Conservation (phyloP, 2,329 filamentous ascomycete species). For the Zymoseptoria brevis region DNA sequence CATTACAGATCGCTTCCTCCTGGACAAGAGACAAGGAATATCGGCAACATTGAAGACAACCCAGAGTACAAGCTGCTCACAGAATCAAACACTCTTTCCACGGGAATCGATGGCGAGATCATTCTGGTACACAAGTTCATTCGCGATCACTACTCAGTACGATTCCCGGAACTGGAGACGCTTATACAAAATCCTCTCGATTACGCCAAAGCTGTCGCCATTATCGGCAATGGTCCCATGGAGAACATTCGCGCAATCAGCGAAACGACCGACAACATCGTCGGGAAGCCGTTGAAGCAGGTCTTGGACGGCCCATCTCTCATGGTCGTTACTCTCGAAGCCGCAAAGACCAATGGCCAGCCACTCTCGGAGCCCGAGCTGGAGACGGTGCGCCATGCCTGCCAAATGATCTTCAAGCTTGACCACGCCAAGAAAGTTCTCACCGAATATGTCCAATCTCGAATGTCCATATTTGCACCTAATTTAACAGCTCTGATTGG, state of each 20-base stretch:
- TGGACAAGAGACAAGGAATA: constrained; percentile 53
- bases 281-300: constrained; percentile 65
- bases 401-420: constrained; percentile 79
- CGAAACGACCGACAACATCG: constrained; percentile 66
- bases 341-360: constrained; percentile 76
- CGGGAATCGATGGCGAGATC: constrained; percentile 87
- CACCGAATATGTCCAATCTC: constrained; percentile 90
- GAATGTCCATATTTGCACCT: constrained; percentile 92
- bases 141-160: constrained; percentile 85
- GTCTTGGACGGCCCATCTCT: constrained; percentile 82
- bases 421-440: constrained; percentile 80
- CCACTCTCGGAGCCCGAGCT: constrained; percentile 71
- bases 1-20: constrained; percentile 64
- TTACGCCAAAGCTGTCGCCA: constrained; percentile 90
- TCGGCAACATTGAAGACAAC: constrained; percentile 84
- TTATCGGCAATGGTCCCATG: constrained; percentile 86
- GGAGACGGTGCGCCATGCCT: constrained; percentile 64
- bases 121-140: constrained; percentile 93
- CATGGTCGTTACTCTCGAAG: constrained; percentile 94
- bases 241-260: constrained; percentile 78
- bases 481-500: constrained; percentile 88
- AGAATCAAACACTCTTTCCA: constrained; percentile 81
- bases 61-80: constrained; percentile 84
- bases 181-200: constrained; percentile 87
- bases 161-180: constrained; percentile 87